Base-by-base conservation (phyloP, 495 filamentous ascomycete genomes). In the Penicillium lividum region DNA sequence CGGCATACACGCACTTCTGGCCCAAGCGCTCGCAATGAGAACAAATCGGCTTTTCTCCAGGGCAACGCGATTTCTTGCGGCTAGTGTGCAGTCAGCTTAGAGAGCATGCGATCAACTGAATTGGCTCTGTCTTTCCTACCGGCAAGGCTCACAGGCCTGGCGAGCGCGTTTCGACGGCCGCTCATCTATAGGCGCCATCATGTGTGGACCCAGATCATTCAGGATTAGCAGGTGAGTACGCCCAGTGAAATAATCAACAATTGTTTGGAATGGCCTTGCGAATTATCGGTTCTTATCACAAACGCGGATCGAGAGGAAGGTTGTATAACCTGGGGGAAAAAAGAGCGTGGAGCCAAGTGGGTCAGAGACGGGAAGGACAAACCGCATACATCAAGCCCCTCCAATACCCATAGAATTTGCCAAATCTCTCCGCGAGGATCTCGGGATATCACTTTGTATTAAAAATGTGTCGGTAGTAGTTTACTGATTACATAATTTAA, bases 141-240 rank as follows among this genome's bases (percentile, higher is more conserved):
- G 71, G 58, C 73, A 78, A n/a, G 72, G 66, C 46, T 75, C 73
- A 60, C 75, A 77, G 25, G 75, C 75, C 52, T 76, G 75, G 13
- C 72, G 69, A 27, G 70, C 60, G 11, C 75, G 69, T 54, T 77
- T 77, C 9, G 58, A 49, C n/a, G 73, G 73, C n/a, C 75, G 68
- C 52, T 68, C 69, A 30, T 67, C 66, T 1, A 31, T 49, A 30
- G 46, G 22, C 27, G 46, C 46, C 43, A 46, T 46, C 43, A 27
- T 0, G 16, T 46, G 9, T 27, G 6, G 42, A 9, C 9, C 18
- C 27, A 7, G 43, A 10, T 46, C 43, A 40, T 40, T 15, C 38
- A 16, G 13, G 11, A 5, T 16, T 16, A 15, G n/a, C 13, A 40
- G 38, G 6, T 16, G 8, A 40, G 38, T 13, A 5, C 0, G 0